Percentiles rank a stretch among this genome's conserved stretches.
These are phyloP conservation scores for Solanum pennellii DNA, from an alignment of 257 asterid genomes.

Conservation along the genomic window DNA sequence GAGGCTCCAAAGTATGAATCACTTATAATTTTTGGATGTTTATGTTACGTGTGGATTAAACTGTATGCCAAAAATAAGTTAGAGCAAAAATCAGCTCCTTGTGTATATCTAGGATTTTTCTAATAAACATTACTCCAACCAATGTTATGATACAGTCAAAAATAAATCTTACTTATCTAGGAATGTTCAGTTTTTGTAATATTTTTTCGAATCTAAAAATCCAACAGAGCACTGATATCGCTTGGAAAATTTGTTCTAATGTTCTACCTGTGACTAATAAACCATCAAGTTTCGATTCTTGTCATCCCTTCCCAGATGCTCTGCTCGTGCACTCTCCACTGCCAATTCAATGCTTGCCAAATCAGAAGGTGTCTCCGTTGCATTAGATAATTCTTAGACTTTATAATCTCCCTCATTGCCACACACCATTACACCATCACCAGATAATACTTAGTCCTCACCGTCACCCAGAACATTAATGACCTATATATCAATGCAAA, in stretches of 20 bases:
- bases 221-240: neutral
- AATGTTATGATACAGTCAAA: neutral
- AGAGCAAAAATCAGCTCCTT: neutral
- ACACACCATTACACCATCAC: too few species aligned
- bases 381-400: neutral
- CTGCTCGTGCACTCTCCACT: neutral
- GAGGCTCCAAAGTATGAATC: neutral
- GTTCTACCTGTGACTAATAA: neutral
- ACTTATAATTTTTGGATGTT: too few species aligned
- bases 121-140: neutral
- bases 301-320: neutral
- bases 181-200: neutral
- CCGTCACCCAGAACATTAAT: too few species aligned
- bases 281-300: too few species aligned
- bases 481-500: too few species aligned
- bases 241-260: neutral
- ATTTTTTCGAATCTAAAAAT: too few species aligned
- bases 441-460: too few species aligned
- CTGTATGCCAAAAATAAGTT: neutral
- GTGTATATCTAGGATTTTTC: neutral
- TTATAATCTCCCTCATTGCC: neutral
- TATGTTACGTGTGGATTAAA: too few species aligned
- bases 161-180: neutral
- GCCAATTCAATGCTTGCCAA: rapidly evolving
- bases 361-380: neutral